Evolutionary conservation across 2,329 filamentous ascomycete genomes (phyloP), one percentile per base, ranked within the genome.

Genomic region (Trichophyton schoenleinii): DNA sequence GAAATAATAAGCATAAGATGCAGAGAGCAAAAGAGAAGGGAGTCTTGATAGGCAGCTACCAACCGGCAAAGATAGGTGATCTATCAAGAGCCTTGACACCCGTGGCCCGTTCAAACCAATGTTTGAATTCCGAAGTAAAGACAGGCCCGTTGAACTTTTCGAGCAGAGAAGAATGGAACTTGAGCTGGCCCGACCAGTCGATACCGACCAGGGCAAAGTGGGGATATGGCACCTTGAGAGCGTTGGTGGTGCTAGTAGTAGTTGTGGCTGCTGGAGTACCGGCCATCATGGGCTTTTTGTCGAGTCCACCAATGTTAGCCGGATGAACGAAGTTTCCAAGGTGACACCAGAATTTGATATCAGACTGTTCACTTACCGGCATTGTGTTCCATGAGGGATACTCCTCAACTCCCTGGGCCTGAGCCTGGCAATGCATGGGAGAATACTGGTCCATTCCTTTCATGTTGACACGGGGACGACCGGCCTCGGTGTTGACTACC

Each of bases 201-300:
- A 65, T 62, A 3, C 60, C 62, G 20, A 65, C 59, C 28, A 63
- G 25, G 9, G 63, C 63, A 61, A 62, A 64, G 46, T 63, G 57
- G 6, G 60, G 31, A 18, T 62, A 64, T 11, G 62, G 62, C 57
- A 61, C 28, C 20, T 36, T 44, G 8, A 25, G 55, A n/a, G 55
- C n/a, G 34, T 38, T 38, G 34, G 34, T 38, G 34, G 34, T 38
- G 34, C 9, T 38, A 38, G 34, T 31, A 38, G 53, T 41, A 38
- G 36, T 36, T 28, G 28, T 41, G 13, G 53, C 53, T 36, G 31
- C 15, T 9, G 31, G 34, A 11, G 38, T 22, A 44, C 55, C 55
- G 22, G 55, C 34, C 36, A 58, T 58, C 55, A 58, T 42, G 22
- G 55, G 55, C 55, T 58, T 31, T 22, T 31, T 22, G 15, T 44